phyloP scores from a whole-genome alignment of 2,329 filamentous ascomycete genomes.

The Penicillium sp. region DNA sequence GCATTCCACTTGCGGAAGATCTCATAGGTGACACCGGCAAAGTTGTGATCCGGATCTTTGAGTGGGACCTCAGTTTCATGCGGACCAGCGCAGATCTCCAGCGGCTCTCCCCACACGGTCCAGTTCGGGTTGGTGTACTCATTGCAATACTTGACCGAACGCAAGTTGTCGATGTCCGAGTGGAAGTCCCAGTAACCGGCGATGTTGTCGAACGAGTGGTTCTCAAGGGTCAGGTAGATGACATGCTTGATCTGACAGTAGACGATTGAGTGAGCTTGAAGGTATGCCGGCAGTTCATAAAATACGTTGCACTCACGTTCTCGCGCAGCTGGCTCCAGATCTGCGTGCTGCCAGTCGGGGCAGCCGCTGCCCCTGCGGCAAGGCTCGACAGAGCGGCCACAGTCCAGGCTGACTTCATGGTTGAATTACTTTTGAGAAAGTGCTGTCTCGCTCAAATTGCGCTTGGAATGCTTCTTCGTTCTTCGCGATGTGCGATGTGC shows the following conservation, averaged over 20 bases:
- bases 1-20: conserved; percentile 41
- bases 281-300: no score
- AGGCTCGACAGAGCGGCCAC: conserved; percentile 9
- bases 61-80: conserved; percentile 39
- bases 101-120: conserved; percentile 38
- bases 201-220: conserved; percentile 44
- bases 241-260: conserved; percentile 34
- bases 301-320: conserved; percentile 21
- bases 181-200: conserved; percentile 41
- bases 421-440: no score
- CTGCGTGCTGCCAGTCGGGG: conserved; percentile 15
- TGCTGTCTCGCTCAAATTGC: no score
- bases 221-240: conserved; percentile 40
- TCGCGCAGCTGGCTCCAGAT: conserved; percentile 24
- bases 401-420: conserved; percentile 19
- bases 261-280: background rate
- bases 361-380: conserved; percentile 11
- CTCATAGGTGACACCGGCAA: conserved; percentile 34
- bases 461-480: no score
- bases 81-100: conserved; percentile 37
- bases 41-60: conserved; percentile 37
- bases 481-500: no score
- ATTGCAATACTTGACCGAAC: conserved; percentile 36
- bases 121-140: conserved; percentile 41
- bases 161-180: conserved; percentile 38